Evolutionary conservation across 805 yeast species (phyloP), one percentile per base, ranked within the genome.

Genomic region (Phaffomyces antillensis): DNA sequence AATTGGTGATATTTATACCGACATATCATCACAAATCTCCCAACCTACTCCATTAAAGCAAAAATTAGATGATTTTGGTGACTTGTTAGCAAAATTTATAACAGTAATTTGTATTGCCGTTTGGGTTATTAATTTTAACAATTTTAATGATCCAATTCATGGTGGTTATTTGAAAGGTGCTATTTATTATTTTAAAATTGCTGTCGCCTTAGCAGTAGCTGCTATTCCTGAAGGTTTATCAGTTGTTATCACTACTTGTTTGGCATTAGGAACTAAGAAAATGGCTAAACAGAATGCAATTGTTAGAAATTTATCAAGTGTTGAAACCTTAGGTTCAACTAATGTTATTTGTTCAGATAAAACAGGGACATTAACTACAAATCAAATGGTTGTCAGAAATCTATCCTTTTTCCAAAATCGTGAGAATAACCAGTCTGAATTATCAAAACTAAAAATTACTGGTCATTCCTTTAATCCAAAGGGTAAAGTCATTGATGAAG

Each of bases 291-390:
- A 66, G 48, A 69, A 74, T 34, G 71, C 77, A 17, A 64, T 76
- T 42, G 74, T 75, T 37, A 71, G 76, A 52, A 62, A 69, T 10
- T 58, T 75, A 39, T 59, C 77, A 11, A 68, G 72, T 39, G 76
- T 76, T 30, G 84, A 79, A 57, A 78, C 83, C 12, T 64, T 79
- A 51, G 84, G 84, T 8, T 72, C 77, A 7, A 75, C 78, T 9
- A 73, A 75, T 54, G 77, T 59, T 45, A 61, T 70, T 36, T 70
- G 73, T 49, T 65, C 68, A 32, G 75, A 70, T 50, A 70, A 70
- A 45, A 70, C 75, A 4, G 75, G 75, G 18, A 70, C 75, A 13
- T 57, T 77, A 35, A 77, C 83, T 17, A 68, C 75, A 45, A 76
- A 76, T 55, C 68, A 67, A 51, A 74, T 76, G 76, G 55, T 63